These are phyloP conservation scores for Trichoderma brevicompactum DNA, from an alignment of 2,329 filamentous ascomycete species.

Conservation along the genomic window DNA sequence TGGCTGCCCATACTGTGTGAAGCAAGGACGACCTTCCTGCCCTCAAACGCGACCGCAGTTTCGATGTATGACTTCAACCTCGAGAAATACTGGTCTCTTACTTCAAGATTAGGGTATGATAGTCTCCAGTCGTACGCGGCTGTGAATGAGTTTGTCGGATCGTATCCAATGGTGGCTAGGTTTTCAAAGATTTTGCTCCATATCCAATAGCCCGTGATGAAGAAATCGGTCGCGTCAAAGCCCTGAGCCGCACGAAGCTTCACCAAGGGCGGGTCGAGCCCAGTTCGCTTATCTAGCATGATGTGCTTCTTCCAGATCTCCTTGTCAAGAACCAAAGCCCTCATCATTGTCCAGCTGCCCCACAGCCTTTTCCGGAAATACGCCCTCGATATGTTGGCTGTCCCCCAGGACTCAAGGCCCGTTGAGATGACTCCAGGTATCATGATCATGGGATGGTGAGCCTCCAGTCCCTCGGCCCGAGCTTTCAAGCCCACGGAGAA, in stretches of 20 bases:
- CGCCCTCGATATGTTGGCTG: slow-evolving; percentile 77
- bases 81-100: slow-evolving; percentile 91
- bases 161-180: slow-evolving; percentile 91
- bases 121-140: slow-evolving; percentile 89
- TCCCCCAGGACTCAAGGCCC: slow-evolving; percentile 95
- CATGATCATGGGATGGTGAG: slow-evolving; percentile 92
- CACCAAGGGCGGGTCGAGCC: slow-evolving; percentile 85
- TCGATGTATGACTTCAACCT: slow-evolving; percentile 90
- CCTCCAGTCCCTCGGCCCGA: slow-evolving; percentile 76
- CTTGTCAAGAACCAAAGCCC: slow-evolving; percentile 89
- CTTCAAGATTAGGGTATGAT: slow-evolving; percentile 86
- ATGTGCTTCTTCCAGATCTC: slow-evolving; percentile 94
- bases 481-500: slow-evolving; percentile 89
- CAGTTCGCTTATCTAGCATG: slow-evolving; percentile 92
- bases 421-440: slow-evolving; percentile 97
- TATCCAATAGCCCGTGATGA: slow-evolving; percentile 92
- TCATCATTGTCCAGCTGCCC: slow-evolving; percentile 99
- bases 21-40: slow-evolving; percentile 80
- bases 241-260: slow-evolving; percentile 93
- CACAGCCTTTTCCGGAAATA: slow-evolving; percentile 95
- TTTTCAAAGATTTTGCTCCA: slow-evolving; percentile 99
- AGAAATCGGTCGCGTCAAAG: slow-evolving; percentile 97
- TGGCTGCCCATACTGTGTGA: slow-evolving; percentile 99
- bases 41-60: slow-evolving; percentile 71
- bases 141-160: slow-evolving; percentile 75